phyloP scores from a whole-genome alignment of 1,284 basidiomycete genomes.

The Tranzscheliella williamsii region DNA sequence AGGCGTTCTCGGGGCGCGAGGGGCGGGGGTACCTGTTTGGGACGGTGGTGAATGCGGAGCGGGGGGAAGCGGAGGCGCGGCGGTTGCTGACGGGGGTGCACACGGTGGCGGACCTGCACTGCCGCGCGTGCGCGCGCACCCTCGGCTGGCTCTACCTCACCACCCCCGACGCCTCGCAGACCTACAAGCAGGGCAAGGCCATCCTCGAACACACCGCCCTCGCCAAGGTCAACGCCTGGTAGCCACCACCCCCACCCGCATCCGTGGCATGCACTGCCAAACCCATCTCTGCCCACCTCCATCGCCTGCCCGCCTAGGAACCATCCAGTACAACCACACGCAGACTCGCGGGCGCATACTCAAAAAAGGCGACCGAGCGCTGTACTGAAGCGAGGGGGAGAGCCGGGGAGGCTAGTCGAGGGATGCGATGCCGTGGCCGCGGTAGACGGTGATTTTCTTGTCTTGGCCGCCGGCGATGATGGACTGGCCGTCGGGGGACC shows the following conservation, averaged over 20 bases:
- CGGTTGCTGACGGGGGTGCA: conserved; percentile 78
- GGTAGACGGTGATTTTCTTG: conserved; percentile 35
- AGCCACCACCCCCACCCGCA: no score
- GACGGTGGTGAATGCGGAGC: conserved; percentile 74
- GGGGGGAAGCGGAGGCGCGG: conserved; percentile 76
- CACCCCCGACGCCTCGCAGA: conserved; percentile 76
- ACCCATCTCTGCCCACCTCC: no score
- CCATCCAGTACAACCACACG: no score
- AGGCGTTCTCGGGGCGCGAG: conserved; percentile 80
- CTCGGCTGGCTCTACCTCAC: conserved; percentile 84
- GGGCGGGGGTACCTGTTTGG: conserved; percentile 81
- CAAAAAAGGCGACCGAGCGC: no score
- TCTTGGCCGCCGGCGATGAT: conserved; percentile 57
- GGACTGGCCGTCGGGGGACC: conserved; percentile 46
- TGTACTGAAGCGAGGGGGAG: no score
- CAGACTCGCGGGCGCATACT: no score
- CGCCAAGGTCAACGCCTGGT: conserved; percentile 79
- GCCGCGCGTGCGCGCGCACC: conserved; percentile 75
- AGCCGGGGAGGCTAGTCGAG: no score
- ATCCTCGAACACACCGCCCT: conserved; percentile 79
- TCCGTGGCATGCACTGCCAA: no score
- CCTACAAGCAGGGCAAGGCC: conserved; percentile 80
- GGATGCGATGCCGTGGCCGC: conserved; percentile 39
- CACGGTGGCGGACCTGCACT: conserved; percentile 75
- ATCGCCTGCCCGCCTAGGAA: no score